Conservation (phyloP, 352 stramenopile genomes). For the Pythium brassicae region DNA sequence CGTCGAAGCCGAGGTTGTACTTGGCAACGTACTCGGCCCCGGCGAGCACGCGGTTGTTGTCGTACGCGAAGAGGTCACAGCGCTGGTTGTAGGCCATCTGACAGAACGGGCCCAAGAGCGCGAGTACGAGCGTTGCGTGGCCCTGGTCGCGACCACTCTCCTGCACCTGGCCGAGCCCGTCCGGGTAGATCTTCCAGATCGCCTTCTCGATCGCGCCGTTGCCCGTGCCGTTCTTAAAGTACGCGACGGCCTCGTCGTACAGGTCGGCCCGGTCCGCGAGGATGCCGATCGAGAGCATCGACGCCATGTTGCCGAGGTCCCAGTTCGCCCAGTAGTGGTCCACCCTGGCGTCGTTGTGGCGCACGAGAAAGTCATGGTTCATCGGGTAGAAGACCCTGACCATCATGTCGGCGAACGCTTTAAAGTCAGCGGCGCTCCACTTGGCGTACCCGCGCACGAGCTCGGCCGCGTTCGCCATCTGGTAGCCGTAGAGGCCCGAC, state of each 20-base stretch:
- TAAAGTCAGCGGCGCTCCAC: conserved; percentile 6
- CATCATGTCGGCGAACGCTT: conserved; percentile 14
- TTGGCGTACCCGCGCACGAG: conserved; percentile 12
- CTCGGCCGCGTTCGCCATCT: conserved; percentile 19
- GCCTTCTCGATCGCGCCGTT: conserved; percentile 16
- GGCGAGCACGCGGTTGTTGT: conserved; percentile 17
- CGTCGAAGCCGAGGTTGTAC: conserved; percentile 16
- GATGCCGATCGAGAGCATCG: conserved; percentile 18
- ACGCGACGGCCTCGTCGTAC: conserved; percentile 15
- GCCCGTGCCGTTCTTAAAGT: conserved; percentile 14
- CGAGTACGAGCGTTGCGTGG: conserved; percentile 13
- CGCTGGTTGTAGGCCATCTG: conserved; percentile 18
- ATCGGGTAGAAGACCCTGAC: conserved; percentile 18
- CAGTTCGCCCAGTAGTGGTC: conserved; percentile 24
- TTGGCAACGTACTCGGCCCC: conserved; percentile 18
- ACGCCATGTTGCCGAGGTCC: conserved; percentile 20
- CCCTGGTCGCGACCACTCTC: conserved; percentile 20
- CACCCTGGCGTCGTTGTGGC: conserved; percentile 20
- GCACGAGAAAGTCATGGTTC: conserved; percentile 19
- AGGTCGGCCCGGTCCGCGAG: conserved; percentile 14
- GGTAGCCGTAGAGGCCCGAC: conserved; percentile 18
- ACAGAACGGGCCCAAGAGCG: conserved; percentile 14
- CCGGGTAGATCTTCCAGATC: conserved; percentile 13
- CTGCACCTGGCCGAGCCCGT: conserved; percentile 15
- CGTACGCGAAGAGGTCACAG: conserved; percentile 18